These are phyloP conservation scores for Geranium brycei DNA, from an alignment of 345 rosid species.

Conservation along the genomic window DNA sequence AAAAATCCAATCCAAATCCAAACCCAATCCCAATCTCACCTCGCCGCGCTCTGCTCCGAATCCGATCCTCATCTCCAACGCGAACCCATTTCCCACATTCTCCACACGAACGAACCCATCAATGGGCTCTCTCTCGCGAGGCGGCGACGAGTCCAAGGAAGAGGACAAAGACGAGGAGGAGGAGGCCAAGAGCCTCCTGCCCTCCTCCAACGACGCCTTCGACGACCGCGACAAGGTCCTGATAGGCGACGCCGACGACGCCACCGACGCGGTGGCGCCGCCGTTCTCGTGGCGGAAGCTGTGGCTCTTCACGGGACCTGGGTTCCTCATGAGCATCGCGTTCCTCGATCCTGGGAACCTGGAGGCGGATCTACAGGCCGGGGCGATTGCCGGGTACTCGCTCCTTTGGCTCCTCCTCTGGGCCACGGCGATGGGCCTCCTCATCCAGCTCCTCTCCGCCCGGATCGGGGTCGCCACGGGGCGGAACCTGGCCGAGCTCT, in stretches of 20 bases:
- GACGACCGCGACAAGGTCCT: slow-evolving; percentile 25
- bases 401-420: slow-evolving; percentile 35
- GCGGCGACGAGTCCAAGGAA: no score
- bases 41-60: no score
- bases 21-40: no score
- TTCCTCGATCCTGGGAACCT: slow-evolving; percentile 43
- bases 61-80: no score
- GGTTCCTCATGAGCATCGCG: slow-evolving; percentile 39
- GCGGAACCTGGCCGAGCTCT: slow-evolving; percentile 33
- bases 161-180: no score
- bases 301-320: slow-evolving; percentile 40
- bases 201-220: neutral
- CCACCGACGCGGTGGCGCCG: slow-evolving; percentile 10
- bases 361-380: slow-evolving; percentile 40
- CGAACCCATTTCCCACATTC: no score
- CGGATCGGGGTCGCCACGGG: slow-evolving; percentile 39
- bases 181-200: no score
- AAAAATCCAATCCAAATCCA: no score
- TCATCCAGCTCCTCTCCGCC: slow-evolving; percentile 34
- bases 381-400: slow-evolving; percentile 42
- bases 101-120: no score
- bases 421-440: slow-evolving; percentile 39
- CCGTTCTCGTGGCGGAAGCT: slow-evolving; percentile 41
- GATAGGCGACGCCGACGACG: slow-evolving; percentile 17
- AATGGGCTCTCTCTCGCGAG: no score